Evolutionary conservation across 441 rosid genomes (phyloP), one percentile per base, ranked within the genome.

Genomic region (Gossypium schwendimanii): DNA sequence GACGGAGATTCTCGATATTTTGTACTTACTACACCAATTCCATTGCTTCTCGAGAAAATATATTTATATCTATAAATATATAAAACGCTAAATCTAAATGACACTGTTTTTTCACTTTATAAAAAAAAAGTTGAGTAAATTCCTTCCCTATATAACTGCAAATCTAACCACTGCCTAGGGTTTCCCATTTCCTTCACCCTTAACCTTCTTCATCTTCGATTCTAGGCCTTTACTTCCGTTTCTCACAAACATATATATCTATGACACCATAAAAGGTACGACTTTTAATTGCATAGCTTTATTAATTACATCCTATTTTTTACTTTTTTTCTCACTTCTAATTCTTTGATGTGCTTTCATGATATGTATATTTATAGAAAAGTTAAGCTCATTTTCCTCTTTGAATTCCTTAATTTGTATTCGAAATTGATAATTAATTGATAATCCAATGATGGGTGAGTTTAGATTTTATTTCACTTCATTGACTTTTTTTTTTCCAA

Each of bases 241-340:
- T 65, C 75, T 79, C 72, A 67, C 26, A 54, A 54, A 18, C 14
- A 18, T 54, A 54, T 54, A 54, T 54, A 54, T 69, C 66, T 63
- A 58, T 65, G 10, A 14, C 14, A 63, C 17, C 45, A 55, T 28
- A 54, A 79, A 84, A 84, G 95, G 92, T 84, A 78, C 44, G 83
- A 73, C 58, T 71, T 47, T 69, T 73, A 28, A 10, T 69, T 14
- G 36, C 64, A 14, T 59, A 58, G 7, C 39, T 12, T 36, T 15
- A 33, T 39, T 17, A 15, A 17, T 33, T 62, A 14, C 63, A 59
- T 59, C 68, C 53, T 71, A 41, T 60, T 75, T 28, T 23, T n/a
- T 15, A 28, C 23, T 17, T 15, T 18, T 14, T 63, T 10, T 21
- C 12, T 20, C 54, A 3, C 14, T 47, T 17, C 68, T 18, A 53